Conservation (phyloP, 768 basidiomycete species). For the Mycena sanguinolenta region DNA sequence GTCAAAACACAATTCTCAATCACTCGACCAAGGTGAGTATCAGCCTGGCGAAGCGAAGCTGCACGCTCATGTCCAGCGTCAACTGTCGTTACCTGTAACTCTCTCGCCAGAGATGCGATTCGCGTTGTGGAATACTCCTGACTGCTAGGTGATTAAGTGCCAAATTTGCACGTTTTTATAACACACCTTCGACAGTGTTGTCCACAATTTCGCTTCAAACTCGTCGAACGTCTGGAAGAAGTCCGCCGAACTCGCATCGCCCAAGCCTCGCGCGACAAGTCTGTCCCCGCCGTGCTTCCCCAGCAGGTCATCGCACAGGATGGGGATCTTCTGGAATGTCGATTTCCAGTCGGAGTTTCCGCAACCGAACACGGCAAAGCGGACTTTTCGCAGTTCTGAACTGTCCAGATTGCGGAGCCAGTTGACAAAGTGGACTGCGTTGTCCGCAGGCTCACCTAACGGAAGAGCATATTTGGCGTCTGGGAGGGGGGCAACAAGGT, state of each 20-base stretch:
- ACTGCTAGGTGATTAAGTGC: too few species aligned
- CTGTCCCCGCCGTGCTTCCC: slow-evolving; percentile 52
- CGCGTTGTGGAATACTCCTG: slow-evolving; percentile 51
- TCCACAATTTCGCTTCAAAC: slow-evolving; percentile 57
- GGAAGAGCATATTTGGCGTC: neutral
- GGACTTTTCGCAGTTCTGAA: slow-evolving; percentile 45
- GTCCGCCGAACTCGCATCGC: slow-evolving; percentile 55
- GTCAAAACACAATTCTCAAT: slow-evolving; percentile 56
- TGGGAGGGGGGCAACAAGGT: too few species aligned
- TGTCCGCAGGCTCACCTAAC: slow-evolving; percentile 61
- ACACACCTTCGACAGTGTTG: slow-evolving; percentile 48
- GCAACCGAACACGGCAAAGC: slow-evolving; percentile 63
- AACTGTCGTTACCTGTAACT: slow-evolving; percentile 48
- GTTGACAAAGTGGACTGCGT: slow-evolving; percentile 61
- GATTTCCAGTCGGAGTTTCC: slow-evolving; percentile 64
- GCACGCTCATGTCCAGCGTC: slow-evolving; percentile 51
- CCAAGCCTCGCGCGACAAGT: slow-evolving; percentile 54
- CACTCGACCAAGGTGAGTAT: slow-evolving; percentile 54
- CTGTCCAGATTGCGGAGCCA: slow-evolving; percentile 50
- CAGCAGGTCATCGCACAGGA: slow-evolving; percentile 49
- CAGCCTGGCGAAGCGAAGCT: slow-evolving; percentile 50
- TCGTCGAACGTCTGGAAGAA: slow-evolving; percentile 62
- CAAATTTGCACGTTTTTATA: too few species aligned
- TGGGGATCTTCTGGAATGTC: slow-evolving; percentile 63
- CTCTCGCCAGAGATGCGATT: slow-evolving; percentile 25